A percentile compares a stretch with the other conserved stretches of the same genome.
Conservation (phyloP, 805 yeast species). For the Sungouiozyma intestinalis region DNA sequence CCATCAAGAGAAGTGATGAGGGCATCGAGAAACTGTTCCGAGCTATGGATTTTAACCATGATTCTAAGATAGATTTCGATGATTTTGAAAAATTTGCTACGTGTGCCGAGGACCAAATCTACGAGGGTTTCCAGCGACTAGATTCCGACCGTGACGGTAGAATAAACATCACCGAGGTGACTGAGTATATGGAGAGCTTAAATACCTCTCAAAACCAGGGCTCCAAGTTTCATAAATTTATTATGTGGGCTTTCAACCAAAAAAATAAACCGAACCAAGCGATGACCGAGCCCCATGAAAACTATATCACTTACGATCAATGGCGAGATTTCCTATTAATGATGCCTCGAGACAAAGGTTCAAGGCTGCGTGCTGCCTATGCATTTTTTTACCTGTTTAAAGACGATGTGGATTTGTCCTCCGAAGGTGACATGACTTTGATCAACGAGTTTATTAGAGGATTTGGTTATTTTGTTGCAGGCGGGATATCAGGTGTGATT, state of each 20-base stretch:
- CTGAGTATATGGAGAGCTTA: slow-evolving; percentile 38
- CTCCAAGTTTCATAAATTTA: slow-evolving; percentile 14
- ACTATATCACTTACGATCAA: slow-evolving; percentile 60
- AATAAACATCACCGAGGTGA: slow-evolving; percentile 55
- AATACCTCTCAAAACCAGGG: not conserved
- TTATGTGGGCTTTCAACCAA: slow-evolving; percentile 24
- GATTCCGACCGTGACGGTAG: slow-evolving; percentile 69
- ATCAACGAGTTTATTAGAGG: slow-evolving; percentile 72
- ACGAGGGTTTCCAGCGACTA: slow-evolving; percentile 53
- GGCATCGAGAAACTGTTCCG: slow-evolving; percentile 48
- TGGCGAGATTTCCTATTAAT: slow-evolving; percentile 75
- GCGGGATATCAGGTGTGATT: slow-evolving; percentile 91
- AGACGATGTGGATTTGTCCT: slow-evolving; percentile 71
- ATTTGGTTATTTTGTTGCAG: slow-evolving; percentile 84
- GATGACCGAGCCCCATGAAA: slow-evolving; percentile 40
- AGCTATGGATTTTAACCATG: slow-evolving; percentile 49
- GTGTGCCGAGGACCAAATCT: slow-evolving; percentile 62
- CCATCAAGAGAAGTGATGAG: slow-evolving; percentile 48
- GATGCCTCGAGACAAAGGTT: slow-evolving; percentile 72
- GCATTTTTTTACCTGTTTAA: slow-evolving; percentile 45
- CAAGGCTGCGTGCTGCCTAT: slow-evolving; percentile 73
- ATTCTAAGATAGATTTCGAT: slow-evolving; percentile 46
- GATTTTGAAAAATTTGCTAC: slow-evolving; percentile 58
- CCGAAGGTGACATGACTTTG: slow-evolving; percentile 88
- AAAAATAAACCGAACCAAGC: slow-evolving; percentile 2